A percentile compares a stretch with the other conserved stretches of the same genome.
Evolutionary conservation across 305 asterid genomes (phyloP).

Genomic region (Plantago rigida): DNA sequence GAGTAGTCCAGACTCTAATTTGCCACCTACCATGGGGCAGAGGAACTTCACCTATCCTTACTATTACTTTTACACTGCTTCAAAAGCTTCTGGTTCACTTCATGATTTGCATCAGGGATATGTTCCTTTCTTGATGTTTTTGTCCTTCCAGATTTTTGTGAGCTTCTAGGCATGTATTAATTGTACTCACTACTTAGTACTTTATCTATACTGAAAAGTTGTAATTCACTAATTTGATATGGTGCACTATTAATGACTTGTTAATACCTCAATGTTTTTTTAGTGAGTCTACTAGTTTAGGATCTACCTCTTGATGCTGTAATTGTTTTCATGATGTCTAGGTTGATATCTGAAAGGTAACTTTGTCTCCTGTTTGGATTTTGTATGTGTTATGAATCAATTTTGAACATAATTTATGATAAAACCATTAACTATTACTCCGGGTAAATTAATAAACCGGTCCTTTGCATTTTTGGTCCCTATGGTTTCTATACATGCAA

Average conservation of each 20-base stretch:
- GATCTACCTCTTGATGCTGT: too few relatives aligned
- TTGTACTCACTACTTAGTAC: background rate
- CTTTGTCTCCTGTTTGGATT: too few relatives aligned
- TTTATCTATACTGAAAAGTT: background rate
- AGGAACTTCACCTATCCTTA: conserved; percentile 48
- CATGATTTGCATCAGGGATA: conserved; percentile 24
- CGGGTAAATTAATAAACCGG: too few relatives aligned
- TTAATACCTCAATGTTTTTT: too few relatives aligned
- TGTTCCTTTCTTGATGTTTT: conserved; percentile 24
- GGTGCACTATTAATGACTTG: background rate
- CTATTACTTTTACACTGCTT: conserved; percentile 44
- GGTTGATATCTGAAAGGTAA: too few relatives aligned
- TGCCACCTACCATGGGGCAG: conserved; percentile 38
- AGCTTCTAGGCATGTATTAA: background rate
- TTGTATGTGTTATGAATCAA: too few relatives aligned
- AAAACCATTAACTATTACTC: too few relatives aligned
- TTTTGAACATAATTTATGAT: too few relatives aligned
- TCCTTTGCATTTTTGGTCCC: too few relatives aligned
- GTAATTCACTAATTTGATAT: background rate
- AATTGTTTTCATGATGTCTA: too few relatives aligned
- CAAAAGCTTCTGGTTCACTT: conserved; percentile 32
- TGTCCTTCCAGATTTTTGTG: conserved; percentile 21
- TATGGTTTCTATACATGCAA: too few relatives aligned
- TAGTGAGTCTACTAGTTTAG: too few relatives aligned
- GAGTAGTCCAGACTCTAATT: conserved; percentile 27